Percentiles rank a stretch among this genome's conserved stretches.
phyloP scores from a whole-genome alignment of 305 asterid genomes.

The Fraxinus angustifolia region DNA sequence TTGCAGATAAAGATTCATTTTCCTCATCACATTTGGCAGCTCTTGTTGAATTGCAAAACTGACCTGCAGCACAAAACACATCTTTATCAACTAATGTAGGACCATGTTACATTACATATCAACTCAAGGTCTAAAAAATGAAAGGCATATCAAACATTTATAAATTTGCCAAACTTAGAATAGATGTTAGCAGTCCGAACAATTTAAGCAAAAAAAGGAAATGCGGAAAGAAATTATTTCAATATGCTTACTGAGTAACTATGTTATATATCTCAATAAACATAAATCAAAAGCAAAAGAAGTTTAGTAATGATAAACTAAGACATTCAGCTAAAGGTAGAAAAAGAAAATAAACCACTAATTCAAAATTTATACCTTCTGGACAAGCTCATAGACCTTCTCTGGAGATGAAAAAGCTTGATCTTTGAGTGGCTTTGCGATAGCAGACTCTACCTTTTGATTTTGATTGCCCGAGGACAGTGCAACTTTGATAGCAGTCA shows the following conservation, averaged over 20 bases:
- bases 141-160: background rate
- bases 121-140: background rate
- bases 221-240: background rate
- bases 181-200: background rate
- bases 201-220: background rate
- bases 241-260: background rate
- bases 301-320: background rate
- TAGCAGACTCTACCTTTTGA: constrained; percentile 54
- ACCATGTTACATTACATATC: background rate
- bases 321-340: background rate
- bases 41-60: constrained; percentile 70
- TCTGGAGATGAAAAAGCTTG: constrained; percentile 96
- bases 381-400: constrained; percentile 78
- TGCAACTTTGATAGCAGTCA: constrained; percentile 89
- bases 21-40: constrained; percentile 68
- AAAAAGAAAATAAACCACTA: background rate
- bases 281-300: background rate
- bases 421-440: constrained; percentile 77
- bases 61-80: constrained; percentile 49
- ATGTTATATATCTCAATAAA: background rate
- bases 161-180: background rate
- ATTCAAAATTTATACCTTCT: constrained; percentile 53
- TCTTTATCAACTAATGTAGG: background rate
- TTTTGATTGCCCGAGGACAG: constrained; percentile 61
- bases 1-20: constrained; percentile 95